Conservation (phyloP, 2,329 filamentous ascomycete species). For the Aspergillus puulaauensis region DNA sequence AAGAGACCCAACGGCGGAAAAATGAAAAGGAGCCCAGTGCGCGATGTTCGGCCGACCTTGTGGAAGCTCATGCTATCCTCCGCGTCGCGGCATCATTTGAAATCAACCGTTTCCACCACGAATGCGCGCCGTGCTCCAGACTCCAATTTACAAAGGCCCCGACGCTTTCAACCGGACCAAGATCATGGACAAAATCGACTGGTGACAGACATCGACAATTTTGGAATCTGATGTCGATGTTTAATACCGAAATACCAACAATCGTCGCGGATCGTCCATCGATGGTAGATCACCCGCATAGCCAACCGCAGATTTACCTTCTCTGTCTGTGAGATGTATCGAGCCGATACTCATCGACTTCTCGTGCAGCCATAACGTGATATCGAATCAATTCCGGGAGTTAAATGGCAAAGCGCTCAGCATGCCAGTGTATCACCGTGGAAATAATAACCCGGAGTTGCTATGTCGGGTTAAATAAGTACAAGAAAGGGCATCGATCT, state of each 20-base stretch:
- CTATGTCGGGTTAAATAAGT: neutral
- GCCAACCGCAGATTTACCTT: neutral
- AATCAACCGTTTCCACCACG: neutral
- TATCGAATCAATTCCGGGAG: neutral
- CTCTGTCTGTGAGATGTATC: neutral
- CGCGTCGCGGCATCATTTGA: neutral
- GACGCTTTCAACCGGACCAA: neutral
- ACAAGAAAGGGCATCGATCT: neutral
- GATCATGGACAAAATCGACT: neutral
- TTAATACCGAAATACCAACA: conserved; percentile 1
- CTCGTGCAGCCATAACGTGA: neutral
- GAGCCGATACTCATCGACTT: neutral
- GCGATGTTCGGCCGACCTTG: neutral
- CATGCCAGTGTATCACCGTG: neutral
- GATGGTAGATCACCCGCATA: conserved; percentile 14
- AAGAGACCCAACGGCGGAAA: neutral
- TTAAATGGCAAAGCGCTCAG: neutral
- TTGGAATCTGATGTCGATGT: neutral
- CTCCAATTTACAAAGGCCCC: neutral
- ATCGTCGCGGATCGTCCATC: conserved; percentile 1
- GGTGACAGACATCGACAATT: neutral
- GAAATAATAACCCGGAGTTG: neutral
- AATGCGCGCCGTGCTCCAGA: neutral
- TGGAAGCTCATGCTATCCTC: neutral
- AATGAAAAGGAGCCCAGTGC: too few relatives aligned